Evolutionary conservation across 1,284 basidiomycete species (phyloP).

Genomic region (Ustilago bromivora): DNA sequence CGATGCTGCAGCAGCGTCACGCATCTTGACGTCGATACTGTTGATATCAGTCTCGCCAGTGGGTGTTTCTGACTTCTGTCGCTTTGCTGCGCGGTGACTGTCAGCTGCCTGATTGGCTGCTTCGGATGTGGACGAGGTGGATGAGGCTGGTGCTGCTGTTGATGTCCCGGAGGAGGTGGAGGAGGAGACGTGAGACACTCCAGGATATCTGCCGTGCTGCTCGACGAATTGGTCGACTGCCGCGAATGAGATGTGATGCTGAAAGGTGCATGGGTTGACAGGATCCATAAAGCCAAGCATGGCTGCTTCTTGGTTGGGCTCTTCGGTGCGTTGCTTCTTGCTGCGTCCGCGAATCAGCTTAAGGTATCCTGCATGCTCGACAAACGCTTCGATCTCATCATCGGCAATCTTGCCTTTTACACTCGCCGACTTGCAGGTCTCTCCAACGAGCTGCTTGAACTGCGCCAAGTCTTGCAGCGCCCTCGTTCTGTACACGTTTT

Average conservation of each 20-base stretch:
- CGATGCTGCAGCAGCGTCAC: conserved; percentile 70
- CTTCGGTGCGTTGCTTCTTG: conserved; percentile 69
- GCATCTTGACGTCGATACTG: conserved; percentile 42
- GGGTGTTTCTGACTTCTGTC: conserved; percentile 52
- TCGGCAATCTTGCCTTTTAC: conserved; percentile 69
- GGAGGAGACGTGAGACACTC: conserved; percentile 39
- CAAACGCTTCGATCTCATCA: conserved; percentile 80
- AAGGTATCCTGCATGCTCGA: conserved; percentile 88
- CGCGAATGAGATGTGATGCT: conserved; percentile 70
- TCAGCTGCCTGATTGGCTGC: conserved; percentile 4
- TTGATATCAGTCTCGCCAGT: conserved; percentile 37
- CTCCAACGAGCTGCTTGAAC: conserved; percentile 70
- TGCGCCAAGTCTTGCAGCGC: conserved; percentile 78
- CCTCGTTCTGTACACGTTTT: conserved; percentile 80
- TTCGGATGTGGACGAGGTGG: background rate
- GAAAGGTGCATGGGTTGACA: conserved; percentile 63
- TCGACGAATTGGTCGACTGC: conserved; percentile 71
- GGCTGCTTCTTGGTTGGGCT: conserved; percentile 63
- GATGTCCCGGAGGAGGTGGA: background rate
- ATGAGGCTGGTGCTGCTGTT: background rate
- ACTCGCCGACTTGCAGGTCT: conserved; percentile 63
- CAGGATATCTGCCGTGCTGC: conserved; percentile 71
- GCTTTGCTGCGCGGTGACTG: conserved; percentile 31
- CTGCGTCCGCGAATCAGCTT: conserved; percentile 80
- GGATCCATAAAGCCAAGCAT: conserved; percentile 59